A percentile compares a stretch with the other conserved stretches of the same genome.
phyloP scores from a whole-genome alignment of 805 yeast species.

The Pichia ethanolica region DNA sequence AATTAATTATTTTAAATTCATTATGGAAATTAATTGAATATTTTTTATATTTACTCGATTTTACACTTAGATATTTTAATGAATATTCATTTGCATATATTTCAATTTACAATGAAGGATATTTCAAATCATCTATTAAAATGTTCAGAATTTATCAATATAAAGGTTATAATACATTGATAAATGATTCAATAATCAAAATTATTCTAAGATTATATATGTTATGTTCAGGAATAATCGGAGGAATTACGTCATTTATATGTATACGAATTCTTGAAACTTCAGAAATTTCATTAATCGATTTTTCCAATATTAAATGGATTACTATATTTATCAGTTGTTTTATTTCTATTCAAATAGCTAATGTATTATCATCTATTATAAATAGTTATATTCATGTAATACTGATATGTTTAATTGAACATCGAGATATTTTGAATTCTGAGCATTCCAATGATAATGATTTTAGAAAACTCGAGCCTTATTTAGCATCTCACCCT shows the following conservation, averaged over 20 bases:
- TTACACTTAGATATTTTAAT: conserved; percentile 37
- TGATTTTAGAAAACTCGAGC: background rate
- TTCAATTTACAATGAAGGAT: conserved; percentile 77
- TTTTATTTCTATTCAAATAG: conserved; percentile 62
- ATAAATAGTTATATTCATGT: conserved; percentile 75
- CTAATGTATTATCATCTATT: conserved; percentile 60
- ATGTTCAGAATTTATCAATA: conserved; percentile 66
- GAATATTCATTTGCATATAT: conserved; percentile 82
- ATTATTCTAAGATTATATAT: conserved; percentile 69
- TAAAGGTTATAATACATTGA: conserved; percentile 76
- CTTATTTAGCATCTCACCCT: background rate
- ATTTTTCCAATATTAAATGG: no score
- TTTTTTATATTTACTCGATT: background rate
- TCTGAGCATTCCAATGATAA: conserved; percentile 51
- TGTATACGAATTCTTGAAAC: conserved; percentile 54
- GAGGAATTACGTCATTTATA: conserved; percentile 47
- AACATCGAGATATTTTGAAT: conserved; percentile 74
- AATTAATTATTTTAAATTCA: background rate
- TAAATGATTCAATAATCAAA: conserved; percentile 76
- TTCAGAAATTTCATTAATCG: no score
- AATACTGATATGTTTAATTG: conserved; percentile 74
- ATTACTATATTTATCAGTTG: no score
- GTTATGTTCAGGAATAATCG: conserved; percentile 47
- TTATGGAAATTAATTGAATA: conserved; percentile 2
- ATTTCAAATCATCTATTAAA: conserved; percentile 65